Evolutionary conservation across 73 alveolate species (phyloP).

Genomic region (Symbiodinium natans): DNA sequence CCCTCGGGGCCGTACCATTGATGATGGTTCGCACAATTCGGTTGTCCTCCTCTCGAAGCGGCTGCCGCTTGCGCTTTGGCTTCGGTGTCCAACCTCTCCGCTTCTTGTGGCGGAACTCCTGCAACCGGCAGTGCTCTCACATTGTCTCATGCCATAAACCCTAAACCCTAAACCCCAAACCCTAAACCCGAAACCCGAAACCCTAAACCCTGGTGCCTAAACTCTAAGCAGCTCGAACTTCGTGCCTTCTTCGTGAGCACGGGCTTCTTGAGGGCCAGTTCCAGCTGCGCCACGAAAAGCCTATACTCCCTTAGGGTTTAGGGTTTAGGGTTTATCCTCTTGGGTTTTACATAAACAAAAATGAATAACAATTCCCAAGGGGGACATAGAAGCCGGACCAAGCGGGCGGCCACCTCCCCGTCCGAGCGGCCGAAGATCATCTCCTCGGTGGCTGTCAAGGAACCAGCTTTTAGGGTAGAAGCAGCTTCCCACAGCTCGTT

Average conservation of each 20-base stretch:
- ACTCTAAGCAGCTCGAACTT: not conserved
- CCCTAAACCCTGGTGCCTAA: not conserved
- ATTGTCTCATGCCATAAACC: too few relatives aligned
- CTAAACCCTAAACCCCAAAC: too few relatives aligned
- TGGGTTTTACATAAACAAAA: too few relatives aligned
- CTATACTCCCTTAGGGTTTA: too few relatives aligned
- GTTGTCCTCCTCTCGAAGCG: slow-evolving; percentile 87
- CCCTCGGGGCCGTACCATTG: slow-evolving; percentile 21
- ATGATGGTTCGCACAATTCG: slow-evolving; percentile 58
- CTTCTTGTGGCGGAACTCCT: slow-evolving; percentile 52
- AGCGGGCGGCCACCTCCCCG: slow-evolving; percentile 47
- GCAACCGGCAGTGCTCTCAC: not conserved
- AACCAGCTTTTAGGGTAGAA: too few relatives aligned
- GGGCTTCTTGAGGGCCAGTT: slow-evolving; percentile 31
- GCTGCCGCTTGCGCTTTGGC: slow-evolving; percentile 17
- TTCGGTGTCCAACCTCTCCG: slow-evolving; percentile 25
- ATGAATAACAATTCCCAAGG: too few relatives aligned
- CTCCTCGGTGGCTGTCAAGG: slow-evolving; percentile 51
- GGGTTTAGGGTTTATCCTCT: too few relatives aligned
- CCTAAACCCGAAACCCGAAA: too few relatives aligned
- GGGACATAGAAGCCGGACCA: too few relatives aligned
- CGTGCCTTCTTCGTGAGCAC: slow-evolving; percentile 57
- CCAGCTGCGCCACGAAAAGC: slow-evolving; percentile 45
- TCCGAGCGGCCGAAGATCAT: slow-evolving; percentile 29
- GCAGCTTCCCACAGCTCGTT: too few relatives aligned